These are phyloP conservation scores for Hanseniaspora meyeri DNA, from an alignment of 805 yeast species.

Conservation along the genomic window DNA sequence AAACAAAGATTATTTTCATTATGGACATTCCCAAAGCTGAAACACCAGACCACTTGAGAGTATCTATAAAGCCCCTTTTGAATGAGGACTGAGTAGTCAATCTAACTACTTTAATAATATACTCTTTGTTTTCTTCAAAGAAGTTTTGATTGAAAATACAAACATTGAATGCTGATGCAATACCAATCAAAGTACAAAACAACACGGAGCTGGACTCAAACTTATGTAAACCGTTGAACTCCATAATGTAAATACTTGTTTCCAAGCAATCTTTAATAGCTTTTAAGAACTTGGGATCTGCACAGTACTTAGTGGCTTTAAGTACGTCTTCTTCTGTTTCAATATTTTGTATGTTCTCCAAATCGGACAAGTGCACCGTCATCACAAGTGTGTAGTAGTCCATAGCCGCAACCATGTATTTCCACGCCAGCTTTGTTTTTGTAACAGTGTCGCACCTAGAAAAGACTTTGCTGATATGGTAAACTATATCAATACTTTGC, in stretches of 20 bases:
- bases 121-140: not conserved
- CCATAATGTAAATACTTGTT: not conserved
- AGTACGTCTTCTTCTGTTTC: not conserved
- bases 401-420: not conserved
- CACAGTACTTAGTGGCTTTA: not conserved
- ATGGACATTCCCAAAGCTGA: not conserved
- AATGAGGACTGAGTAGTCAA: not conserved
- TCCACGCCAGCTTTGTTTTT: conserved; percentile 6
- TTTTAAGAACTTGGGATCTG: not conserved
- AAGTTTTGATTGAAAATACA: conserved; percentile 1
- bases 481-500: not conserved
- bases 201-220: conserved; percentile 1
- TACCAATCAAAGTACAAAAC: not conserved
- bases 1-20: not conserved
- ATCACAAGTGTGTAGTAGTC: not conserved
- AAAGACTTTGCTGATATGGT: not conserved
- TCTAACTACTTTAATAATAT: conserved; percentile 2
- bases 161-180: conserved; percentile 3
- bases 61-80: conserved; percentile 9
- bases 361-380: conserved; percentile 6
- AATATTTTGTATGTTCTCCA: conserved; percentile 5
- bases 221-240: not conserved
- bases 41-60: conserved; percentile 10
- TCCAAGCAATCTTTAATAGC: conserved; percentile 5
- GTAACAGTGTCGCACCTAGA: not conserved